phyloP scores from a whole-genome alignment of 2,329 filamentous ascomycete genomes.

The Coleophoma cylindrospora region DNA sequence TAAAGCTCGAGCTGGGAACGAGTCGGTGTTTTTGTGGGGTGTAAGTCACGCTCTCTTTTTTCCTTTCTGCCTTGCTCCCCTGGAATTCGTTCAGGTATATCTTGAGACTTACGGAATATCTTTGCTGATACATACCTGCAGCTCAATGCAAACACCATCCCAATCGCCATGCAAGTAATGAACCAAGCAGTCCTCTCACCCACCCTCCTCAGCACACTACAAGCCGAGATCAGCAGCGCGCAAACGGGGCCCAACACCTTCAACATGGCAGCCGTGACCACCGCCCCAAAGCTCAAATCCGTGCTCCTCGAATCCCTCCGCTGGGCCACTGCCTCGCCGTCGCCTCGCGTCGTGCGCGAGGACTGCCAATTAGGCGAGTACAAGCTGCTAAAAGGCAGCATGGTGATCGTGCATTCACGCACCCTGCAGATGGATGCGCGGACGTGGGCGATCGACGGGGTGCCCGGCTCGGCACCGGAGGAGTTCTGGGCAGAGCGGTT shows the following conservation, averaged over 20 bases:
- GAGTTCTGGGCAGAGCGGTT: constrained; percentile 11
- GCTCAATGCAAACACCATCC: constrained; percentile 10
- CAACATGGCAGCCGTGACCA: constrained; percentile 3
- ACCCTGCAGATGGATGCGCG: constrained; percentile 8
- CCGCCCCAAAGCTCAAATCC: constrained; percentile 5
- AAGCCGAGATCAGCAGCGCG: constrained; percentile 2
- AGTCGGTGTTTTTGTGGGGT: constrained; percentile 9
- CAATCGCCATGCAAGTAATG: constrained; percentile 8
- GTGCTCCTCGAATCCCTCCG: constrained; percentile 10
- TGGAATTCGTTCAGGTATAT: too few relatives aligned
- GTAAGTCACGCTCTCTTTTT: constrained; percentile 3
- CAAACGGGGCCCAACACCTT: constrained; percentile 1
- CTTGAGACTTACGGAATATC: neutral
- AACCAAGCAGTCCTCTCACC: constrained; percentile 3
- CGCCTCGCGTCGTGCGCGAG: constrained; percentile 8
- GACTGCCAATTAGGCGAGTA: constrained; percentile 7
- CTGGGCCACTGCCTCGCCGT: constrained; percentile 11
- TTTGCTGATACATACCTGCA: neutral
- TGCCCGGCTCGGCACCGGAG: constrained; percentile 2
- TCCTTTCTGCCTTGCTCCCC: neutral
- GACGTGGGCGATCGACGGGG: constrained; percentile 5
- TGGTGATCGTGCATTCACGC: constrained; percentile 9
- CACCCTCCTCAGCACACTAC: constrained; percentile 1
- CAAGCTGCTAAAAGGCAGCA: constrained; percentile 7
- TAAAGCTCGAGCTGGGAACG: constrained; percentile 8